Evolutionary conservation across 345 rosid species (phyloP), one percentile per base, ranked within the genome.

Genomic region (Hibiscus tridactylites): DNA sequence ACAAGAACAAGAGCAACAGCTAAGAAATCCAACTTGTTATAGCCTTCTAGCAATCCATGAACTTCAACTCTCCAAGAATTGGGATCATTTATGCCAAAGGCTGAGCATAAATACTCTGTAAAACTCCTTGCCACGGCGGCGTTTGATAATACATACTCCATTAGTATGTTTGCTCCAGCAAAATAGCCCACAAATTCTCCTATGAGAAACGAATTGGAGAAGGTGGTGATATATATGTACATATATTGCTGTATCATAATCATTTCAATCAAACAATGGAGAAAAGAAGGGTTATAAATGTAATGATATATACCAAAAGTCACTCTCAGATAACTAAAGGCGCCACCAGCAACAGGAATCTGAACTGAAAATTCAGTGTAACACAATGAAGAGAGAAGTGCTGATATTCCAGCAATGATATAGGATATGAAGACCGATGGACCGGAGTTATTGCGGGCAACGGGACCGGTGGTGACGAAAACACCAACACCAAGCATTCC

Each of bases 401-500:
- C 97, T 52, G 98, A 84, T 66, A 89, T 79, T 31, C 88, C 97
- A 9, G 98, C 97, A 71, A 91, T 79, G 33, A 88, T 79, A 71
- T 93, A 93, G 1, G 98, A 93, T 4, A 91, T 85, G 80, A 93
- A 85, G 46, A 93, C 98, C 0, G 98, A 81, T 35, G 98, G 96
- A 58, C 98, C 98, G 0, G 98, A 81, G 68, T 39, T 58, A 17
- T 83, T 39, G 33, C 64, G 87, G 56, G 95, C 96, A 1, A 93
- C 97, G 2, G 19, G 81, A 15, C 97, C 96, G 24, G 98, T 91
- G 49, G 98, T 89, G 67, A 89, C 92, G 72, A 93, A 93, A 19
- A 93, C 98, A 10, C 98, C 98, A 59, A 79, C 98, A 6, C 97
- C 98, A 61, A 93, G 93, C 98, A 93, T 93, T 24, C 98, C 98